These are phyloP conservation scores for Xanthoconium stramineum DNA, from an alignment of 768 basidiomycete genomes.

Conservation along the genomic window DNA sequence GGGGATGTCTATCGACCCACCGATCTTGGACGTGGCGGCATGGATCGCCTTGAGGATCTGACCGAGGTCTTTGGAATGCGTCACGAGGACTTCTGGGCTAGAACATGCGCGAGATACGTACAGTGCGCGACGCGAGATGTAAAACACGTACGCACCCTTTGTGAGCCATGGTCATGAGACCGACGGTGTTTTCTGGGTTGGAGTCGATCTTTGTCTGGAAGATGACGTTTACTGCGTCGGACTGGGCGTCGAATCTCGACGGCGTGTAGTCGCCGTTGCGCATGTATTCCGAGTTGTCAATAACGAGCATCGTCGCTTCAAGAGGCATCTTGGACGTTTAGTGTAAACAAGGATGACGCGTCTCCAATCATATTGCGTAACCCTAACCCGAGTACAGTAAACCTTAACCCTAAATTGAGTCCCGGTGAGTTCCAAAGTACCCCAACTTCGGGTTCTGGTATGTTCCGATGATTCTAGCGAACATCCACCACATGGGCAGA, in stretches of 20 bases:
- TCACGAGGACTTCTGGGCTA: slow-evolving; percentile 94
- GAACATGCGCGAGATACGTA: neutral
- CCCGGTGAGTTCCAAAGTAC: no score
- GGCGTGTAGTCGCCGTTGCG: slow-evolving; percentile 91
- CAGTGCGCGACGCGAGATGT: neutral
- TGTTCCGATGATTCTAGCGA: no score
- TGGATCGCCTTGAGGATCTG: slow-evolving; percentile 84
- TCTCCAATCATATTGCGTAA: slow-evolving; percentile 5
- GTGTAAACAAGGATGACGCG: slow-evolving; percentile 25
- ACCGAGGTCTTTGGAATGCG: slow-evolving; percentile 92
- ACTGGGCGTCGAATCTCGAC: slow-evolving; percentile 85
- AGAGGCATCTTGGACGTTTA: slow-evolving; percentile 69
- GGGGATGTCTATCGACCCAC: slow-evolving; percentile 79
- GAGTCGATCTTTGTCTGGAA: slow-evolving; percentile 93
- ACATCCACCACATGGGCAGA: no score
- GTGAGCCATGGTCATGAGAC: slow-evolving; percentile 97
- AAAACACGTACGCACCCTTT: slow-evolving; percentile 64
- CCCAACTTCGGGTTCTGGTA: no score
- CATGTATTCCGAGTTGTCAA: slow-evolving; percentile 98
- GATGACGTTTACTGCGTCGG: slow-evolving; percentile 85
- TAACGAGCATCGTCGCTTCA: slow-evolving; percentile 96
- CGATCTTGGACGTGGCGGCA: slow-evolving; percentile 64
- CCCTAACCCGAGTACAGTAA: slow-evolving; percentile 16
- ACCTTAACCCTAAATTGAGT: slow-evolving; percentile 10
- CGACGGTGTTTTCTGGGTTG: slow-evolving; percentile 97